These are phyloP conservation scores for Alternaria conjuncta DNA, from an alignment of 2,329 filamentous ascomycete species.

Conservation along the genomic window DNA sequence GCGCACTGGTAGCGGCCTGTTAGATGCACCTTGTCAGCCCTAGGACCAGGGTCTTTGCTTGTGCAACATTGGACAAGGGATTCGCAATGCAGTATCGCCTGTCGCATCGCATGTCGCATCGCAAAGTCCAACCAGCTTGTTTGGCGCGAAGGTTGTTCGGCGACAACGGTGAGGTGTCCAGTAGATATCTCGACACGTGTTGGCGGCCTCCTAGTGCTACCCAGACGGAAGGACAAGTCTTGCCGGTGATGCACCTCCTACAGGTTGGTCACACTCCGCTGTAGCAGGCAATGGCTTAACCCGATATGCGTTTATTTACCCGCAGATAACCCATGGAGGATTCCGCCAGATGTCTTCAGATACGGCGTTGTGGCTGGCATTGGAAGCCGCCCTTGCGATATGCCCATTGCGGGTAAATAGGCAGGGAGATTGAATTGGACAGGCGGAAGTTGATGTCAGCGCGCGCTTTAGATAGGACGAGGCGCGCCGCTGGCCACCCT, in stretches of 20 bases:
- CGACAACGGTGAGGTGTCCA: constrained; percentile 1
- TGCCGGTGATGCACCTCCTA: constrained; percentile 28
- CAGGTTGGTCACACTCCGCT: constrained; percentile 31
- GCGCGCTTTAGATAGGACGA: constrained; percentile 16
- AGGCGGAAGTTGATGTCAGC: constrained; percentile 34
- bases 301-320: constrained; percentile 26
- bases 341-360: constrained; percentile 16
- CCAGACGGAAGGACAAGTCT: not conserved
- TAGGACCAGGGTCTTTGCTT: constrained; percentile 22
- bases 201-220: constrained; percentile 1
- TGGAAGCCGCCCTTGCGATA: constrained; percentile 27
- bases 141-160: not conserved
- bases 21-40: constrained; percentile 14
- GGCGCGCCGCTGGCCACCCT: constrained; percentile 6
- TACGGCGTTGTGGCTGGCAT: constrained; percentile 18
- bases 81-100: constrained; percentile 1
- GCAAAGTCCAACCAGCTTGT: not conserved
- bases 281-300: constrained; percentile 28
- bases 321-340: constrained; percentile 25
- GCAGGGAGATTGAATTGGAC: constrained; percentile 30
- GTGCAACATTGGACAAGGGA: constrained; percentile 19
- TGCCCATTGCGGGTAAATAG: constrained; percentile 41
- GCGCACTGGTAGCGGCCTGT: constrained; percentile 1
- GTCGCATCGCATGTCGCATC: not conserved
- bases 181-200: constrained; percentile 13